Base-by-base conservation (phyloP, 768 basidiomycete species). In the Termitomyces heimii region DNA sequence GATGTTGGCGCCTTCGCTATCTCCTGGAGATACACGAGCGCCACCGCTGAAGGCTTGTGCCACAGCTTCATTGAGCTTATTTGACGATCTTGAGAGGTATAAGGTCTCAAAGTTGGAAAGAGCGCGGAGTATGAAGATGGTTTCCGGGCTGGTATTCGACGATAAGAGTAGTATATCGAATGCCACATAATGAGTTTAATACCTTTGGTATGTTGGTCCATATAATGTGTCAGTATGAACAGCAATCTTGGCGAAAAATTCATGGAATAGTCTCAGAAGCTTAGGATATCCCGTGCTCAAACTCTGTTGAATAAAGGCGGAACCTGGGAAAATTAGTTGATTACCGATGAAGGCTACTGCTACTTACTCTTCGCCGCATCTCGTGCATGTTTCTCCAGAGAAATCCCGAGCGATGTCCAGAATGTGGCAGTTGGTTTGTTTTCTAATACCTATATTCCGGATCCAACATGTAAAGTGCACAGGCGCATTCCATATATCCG, bases 201-300 rank as follows among this genome's bases (percentile, higher is more conserved):
- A 91, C 93, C 92, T 94, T 73, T 99, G 97, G 50, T 89, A 81
- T 0, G 82, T 78, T 53, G 86, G 83, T 0, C 84, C 86, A 68
- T 98, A 98, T 6, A 91, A 75, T 0, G 97, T 98, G 66, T 98
- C 96, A 1, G 97, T 97, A 67, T 98, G 92, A 12, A 96, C 89
- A 2, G 93, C 86, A 53, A 98, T 93, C 69, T 94, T 94, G 31
- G 89, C 85, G 68, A 99, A 99, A 73, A 99, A 97, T 40, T 94
- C 94, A 55, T 99, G 97, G 72, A 99, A 95, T 2, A 98, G 79
- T 10, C 97, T 82, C 9, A 99, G 70, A 3, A 99, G 76, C 49
- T 83, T 82, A 3, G 95, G 93, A 71, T 98, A 98, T 18, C 91
- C 89, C 2, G 84, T 76, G 62, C 87, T 86, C 40, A 99, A 74